Evolutionary conservation across 257 asterid genomes (phyloP), one percentile per base, ranked within the genome.

Genomic region (Jacaranda copaia): DNA sequence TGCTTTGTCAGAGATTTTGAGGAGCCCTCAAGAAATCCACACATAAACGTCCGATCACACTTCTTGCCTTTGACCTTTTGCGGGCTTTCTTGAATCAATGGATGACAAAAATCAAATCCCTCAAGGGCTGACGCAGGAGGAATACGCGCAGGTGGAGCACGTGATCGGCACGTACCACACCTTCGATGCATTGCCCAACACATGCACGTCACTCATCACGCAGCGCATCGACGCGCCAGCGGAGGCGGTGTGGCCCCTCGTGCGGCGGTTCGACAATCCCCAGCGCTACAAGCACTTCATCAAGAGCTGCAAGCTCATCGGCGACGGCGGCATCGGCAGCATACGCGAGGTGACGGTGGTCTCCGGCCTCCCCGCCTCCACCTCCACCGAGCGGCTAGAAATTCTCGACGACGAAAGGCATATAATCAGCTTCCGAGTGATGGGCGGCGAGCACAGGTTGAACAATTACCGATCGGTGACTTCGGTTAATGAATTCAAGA

Each of bases 251-350:
- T 94, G 99, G 99, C 93, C 91, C 0, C 72, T 94, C 39, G 93
- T 94, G 3, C 89, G 98, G 36, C 76, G 93, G 5, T 94, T 94
- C 84, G 99, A 89, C 84, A 87, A 87, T 77, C 99, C 98, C 0
- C 93, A 92, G 48, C 87, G 85, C 38, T 94, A 94, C 93, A 94
- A 94, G 68, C 98, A 92, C 88, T 94, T 94, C 86, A 87, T 94
- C 88, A 94, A 94, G 88, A 86, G 93, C 81, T 92, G 98, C 81
- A 64, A 56, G 1, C 84, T 94, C 80, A 72, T 56, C 75, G 98
- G 96, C 13, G 96, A 91, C 71, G 99, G 97, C 60, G 88, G 95
- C 43, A 93, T 92, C 8, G 98, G 99, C 0, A 89, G 92, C 87
- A 79, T 94, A 8, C 82, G 99, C 63, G 98, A 94, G 81, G 93